Base-by-base conservation (phyloP, 495 filamentous ascomycete species). In the Penicillium bialowiezense region DNA sequence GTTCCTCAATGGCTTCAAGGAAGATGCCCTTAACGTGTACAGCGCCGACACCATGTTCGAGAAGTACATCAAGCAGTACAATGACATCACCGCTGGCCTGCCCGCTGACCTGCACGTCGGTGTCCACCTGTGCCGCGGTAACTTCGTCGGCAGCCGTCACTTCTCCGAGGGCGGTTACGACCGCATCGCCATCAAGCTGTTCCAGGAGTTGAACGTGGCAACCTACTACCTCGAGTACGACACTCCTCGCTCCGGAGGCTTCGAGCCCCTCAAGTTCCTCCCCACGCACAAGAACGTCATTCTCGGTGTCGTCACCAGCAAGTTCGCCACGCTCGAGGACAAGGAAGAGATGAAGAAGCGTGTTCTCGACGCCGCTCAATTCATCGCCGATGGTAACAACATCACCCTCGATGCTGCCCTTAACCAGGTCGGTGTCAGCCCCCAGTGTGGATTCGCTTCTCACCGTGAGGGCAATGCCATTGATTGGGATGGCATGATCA, bases 161-260 rank as follows among this genome's bases (percentile, higher is more conserved):
- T 91, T 93, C 68, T 82, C 83, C 45, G 84, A 89, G 65, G 88
- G 88, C 24, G 84, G 82, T 17, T 93, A 91, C 66, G 88, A 91
- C 66, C 74, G 79, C 44, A 89, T 93, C 51, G 88, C 89, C 38
- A 77, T 78, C 56, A 88, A 87, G 72, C 78, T 93, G 12, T 93
- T 93, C 76, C 74, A 83, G 48, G 72, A 86, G 50, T 75, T 91
- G 34, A 80, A 88, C 51, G 82, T 90, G 13, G 78, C 86, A 68
- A 89, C 87, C 5, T 91, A 87, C 71, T 91, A 89, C 62, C 82
- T 92, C 44, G 88, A 91, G 65, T 92, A 90, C 66, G 88, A 91
- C 71, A 90, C 85, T 12, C 74, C 76, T 20, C 79, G 88, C 3
- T 77, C 85, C 9, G 88, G 89, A 13, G 84, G 86, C 19, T 91